Conservation (phyloP, 2,329 filamentous ascomycete species). For the Fusarium falciforme region DNA sequence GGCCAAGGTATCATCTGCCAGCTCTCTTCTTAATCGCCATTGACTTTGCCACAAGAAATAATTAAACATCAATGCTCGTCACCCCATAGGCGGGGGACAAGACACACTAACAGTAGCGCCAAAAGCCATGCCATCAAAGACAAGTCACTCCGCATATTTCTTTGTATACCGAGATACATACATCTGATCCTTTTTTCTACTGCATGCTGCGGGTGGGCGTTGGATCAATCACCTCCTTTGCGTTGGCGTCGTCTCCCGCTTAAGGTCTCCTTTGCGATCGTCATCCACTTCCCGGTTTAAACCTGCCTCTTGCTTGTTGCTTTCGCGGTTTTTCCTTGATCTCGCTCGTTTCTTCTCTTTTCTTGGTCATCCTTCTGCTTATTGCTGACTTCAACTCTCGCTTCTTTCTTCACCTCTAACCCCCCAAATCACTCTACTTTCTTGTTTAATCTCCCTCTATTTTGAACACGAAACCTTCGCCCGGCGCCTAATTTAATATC, state of each 20-base stretch:
- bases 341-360: slow-evolving; percentile 15
- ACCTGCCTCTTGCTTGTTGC: slow-evolving; percentile 21
- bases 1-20: background rate
- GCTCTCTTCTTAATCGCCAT: background rate
- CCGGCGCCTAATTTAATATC: slow-evolving; percentile 34
- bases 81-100: background rate
- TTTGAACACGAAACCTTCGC: slow-evolving; percentile 26
- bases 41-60: background rate
- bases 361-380: slow-evolving; percentile 1
- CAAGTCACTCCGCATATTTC: slow-evolving; percentile 22
- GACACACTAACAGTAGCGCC: background rate
- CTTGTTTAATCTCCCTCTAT: slow-evolving; percentile 28
- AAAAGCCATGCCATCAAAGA: slow-evolving; percentile 13
- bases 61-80: background rate
- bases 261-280: slow-evolving; percentile 39
- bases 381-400: slow-evolving; percentile 4
- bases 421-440: slow-evolving; percentile 18
- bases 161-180: slow-evolving; percentile 21
- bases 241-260: slow-evolving; percentile 5
- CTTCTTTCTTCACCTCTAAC: slow-evolving; percentile 17
- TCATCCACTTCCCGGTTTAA: slow-evolving; percentile 43
- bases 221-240: slow-evolving; percentile 23
- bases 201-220: slow-evolving; percentile 22
- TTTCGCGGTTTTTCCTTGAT: slow-evolving; percentile 27
- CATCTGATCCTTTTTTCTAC: slow-evolving; percentile 2